Base-by-base conservation (phyloP, 768 basidiomycete species). In the Lyophyllum decastes region DNA sequence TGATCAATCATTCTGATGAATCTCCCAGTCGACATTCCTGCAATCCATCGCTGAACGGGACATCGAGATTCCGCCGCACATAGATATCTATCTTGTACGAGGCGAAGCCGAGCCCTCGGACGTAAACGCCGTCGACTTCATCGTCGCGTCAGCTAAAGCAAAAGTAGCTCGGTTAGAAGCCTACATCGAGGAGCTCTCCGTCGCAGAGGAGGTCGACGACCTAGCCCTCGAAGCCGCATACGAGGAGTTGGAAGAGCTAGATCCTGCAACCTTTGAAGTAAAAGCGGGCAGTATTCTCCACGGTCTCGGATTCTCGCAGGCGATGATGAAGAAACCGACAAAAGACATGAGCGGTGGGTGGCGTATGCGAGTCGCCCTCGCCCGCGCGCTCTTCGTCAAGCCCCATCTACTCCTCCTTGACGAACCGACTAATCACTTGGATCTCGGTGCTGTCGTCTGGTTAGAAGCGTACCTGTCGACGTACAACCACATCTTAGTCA, bases 261-360 rank as follows among this genome's bases (percentile, higher is more conserved):
- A 99, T 76, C 95, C 97, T 2, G 82, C 74, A 60, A 97, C 95
- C 5, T 99, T 99, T 70, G 97, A 98, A 73, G 83, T 88, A 35
- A 98, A 98, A 76, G 96, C 97, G 1, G 91, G 90, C 52, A 91
- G 91, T 64, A 96, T 99, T 65, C 83, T 98, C n/a, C 92, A 96
- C 66, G 97, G 96, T 85, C 86, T 99, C 38, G 96, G 96, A 16
- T 99, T 99, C 78, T 80, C 82, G 48, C 84, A 82, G 66, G 70
- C 78, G 53, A 98, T 98, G 96, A 97, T 98, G 95, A 83, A 84
- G 73, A 92, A 89, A 73, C 90, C 95, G 3, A 99, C 96, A 27
- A 96, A 94, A 76, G 96, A 99, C 72, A 99, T 99, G 96, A 89
- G 87, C 67, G 96, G 96, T 83, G 96, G 96, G 66, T 99, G 96